Base-by-base conservation (phyloP, 2,329 filamentous ascomycete species). In the Rutstroemia sp. region DNA sequence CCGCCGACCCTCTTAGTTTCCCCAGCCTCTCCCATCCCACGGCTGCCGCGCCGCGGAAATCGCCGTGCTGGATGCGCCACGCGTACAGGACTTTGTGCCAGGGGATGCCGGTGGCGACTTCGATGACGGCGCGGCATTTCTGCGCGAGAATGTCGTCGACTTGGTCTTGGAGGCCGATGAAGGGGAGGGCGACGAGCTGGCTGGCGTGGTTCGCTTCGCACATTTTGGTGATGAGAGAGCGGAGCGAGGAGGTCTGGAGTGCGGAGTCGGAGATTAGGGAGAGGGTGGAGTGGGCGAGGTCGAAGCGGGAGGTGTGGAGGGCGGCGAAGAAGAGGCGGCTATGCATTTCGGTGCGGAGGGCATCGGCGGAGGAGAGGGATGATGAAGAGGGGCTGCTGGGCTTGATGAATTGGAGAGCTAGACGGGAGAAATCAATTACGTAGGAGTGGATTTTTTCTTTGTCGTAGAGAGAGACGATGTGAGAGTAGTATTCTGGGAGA, bases 61-160 rank as follows among this genome's bases (percentile, higher is more conserved):
- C 89, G 66, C 84, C 83, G n/a, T 86, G 86, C 60, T 85, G 85
- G 62, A 96, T 86, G 52, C 94, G 85, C 83, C 92, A 96, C 3
- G 92, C 86, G 70, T 96, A 96, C 49, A 97, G 81, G 56, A 96
- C 87, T 66, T 92, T 88, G 68, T 94, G 89, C 68, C 92, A 95
- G 3, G 90, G 88, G 0, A 84, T 80, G 9, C 81, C 82, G 41
- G 73, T 75, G 56, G 75, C 77, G 39, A 90, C 80, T 56, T 90
- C 87, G 45, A 82, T 75, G 38, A 86, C 83, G 56, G 82, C 80
- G 61, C 82, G 82, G 69, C 88, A 90, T 65, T 89, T 82, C 38
- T 85, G 81, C 6, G 82, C 76, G 10, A 99, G 80, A 39, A 90
- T 85, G 5, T 84, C 82, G 68, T 99, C 92, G 18, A 96, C 87